These are phyloP conservation scores for Schwanniomyces occidentalis DNA, from an alignment of 805 yeast genomes.

Conservation along the genomic window DNA sequence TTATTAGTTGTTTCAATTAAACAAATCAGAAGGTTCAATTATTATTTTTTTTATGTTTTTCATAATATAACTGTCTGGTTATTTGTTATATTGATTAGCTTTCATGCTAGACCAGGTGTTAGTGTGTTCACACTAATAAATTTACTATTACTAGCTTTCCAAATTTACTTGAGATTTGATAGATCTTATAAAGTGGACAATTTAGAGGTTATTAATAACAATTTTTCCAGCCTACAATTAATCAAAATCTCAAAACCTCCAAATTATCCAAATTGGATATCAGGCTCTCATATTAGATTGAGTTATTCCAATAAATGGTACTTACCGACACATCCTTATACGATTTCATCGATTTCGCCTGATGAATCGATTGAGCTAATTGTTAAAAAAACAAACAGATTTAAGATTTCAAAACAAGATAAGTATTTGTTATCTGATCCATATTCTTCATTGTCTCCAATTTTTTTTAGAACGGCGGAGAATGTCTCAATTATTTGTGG, in stretches of 20 bases:
- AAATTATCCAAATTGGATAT: constrained; percentile 27
- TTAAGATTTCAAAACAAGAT: constrained; percentile 10
- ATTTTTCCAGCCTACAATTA: constrained; percentile 18
- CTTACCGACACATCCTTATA: constrained; percentile 67
- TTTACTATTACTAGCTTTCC: constrained; percentile 30
- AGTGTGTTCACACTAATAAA: constrained; percentile 15
- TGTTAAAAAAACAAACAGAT: constrained; percentile 38
- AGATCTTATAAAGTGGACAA: constrained; percentile 13
- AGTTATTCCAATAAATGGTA: constrained; percentile 41
- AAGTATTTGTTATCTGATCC: constrained; percentile 25
- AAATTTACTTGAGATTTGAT: constrained; percentile 32
- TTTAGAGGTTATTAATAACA: constrained; percentile 14
- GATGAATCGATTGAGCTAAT: constrained; percentile 45
- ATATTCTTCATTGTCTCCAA: constrained; percentile 44
- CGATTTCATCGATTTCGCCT: constrained; percentile 49
- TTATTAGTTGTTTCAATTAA: constrained; percentile 49
- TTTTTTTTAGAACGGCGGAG: constrained; percentile 49
- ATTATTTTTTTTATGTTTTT: constrained; percentile 53
- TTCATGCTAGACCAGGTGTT: constrained; percentile 76
- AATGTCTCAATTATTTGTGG: constrained; percentile 61
- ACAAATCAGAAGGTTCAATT: constrained; percentile 49
- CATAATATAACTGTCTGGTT: constrained; percentile 55
- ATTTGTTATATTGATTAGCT: constrained; percentile 44
- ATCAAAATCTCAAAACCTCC: constrained; percentile 20
- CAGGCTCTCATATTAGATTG: constrained; percentile 63